Base-by-base conservation (phyloP, 164 flowering plant genomes). In the Vitis labrusca region DNA sequence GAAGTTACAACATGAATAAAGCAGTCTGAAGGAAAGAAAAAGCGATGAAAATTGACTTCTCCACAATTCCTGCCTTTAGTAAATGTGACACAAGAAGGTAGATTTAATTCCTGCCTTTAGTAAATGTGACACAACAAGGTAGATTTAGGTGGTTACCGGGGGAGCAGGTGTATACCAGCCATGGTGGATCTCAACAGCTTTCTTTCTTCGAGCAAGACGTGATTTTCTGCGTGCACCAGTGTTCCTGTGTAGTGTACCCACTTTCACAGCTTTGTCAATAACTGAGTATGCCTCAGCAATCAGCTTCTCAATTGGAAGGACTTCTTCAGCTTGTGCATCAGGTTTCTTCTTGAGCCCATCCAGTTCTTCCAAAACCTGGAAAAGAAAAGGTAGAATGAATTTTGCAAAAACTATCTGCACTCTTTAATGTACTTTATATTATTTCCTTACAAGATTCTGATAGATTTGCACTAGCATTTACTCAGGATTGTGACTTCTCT, bases 171-270 rank as follows among this genome's bases (percentile, higher is more conserved):
- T 79, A 59, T 94, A 94, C 98, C 99, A 95, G 64, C 97, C 97
- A 79, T 85, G 92, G 79, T 87, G 94, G 71, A 95, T 85, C 78
- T 88, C 94, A 57, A 93, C 85, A 44, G 90, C 86, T 71, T 89
- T 93, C 86, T 93, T 95, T 75, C 94, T 89, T 73, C 99, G 79
- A 3, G 99, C 93, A 17, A 93, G 90, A 29, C 98, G 82, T 61
- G 99, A 93, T 77, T 95, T 95, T 68, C 99, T 78, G 68, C 85
- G 85, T 15, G 91, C 92, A 47, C 97, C 98, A 0, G 99, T 95
- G 84, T 95, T 93, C 76, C 91, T 76, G 80, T 95, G 99, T 65
- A 95, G 74, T 2, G 93, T 66, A 27, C 99, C 92, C 8, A 68
- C 85, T 70, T 78, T 86, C 49, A 95, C 92, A 37, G 97, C 98